phyloP scores from a whole-genome alignment of 2,329 filamentous ascomycete genomes.

The Trichocomaceae sp. region DNA sequence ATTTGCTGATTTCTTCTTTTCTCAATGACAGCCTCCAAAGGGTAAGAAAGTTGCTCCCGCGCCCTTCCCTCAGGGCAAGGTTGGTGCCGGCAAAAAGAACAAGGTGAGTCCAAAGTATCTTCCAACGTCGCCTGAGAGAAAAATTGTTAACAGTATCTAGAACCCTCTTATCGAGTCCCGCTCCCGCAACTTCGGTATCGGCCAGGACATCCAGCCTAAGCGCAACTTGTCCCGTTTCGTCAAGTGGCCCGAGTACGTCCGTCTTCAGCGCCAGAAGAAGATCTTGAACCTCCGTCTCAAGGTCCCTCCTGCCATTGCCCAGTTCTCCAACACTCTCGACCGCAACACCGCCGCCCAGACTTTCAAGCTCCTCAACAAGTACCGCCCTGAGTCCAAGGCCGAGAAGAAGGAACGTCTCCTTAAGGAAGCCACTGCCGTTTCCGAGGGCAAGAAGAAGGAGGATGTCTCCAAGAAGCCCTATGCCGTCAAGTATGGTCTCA shows the following conservation, averaged over 20 bases:
- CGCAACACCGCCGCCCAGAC: constrained; percentile 93
- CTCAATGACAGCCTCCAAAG: constrained; percentile 99
- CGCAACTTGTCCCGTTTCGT: constrained; percentile 98
- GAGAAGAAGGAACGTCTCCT: constrained; percentile 99
- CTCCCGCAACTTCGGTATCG: constrained; percentile 94
- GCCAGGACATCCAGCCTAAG: constrained; percentile 95
- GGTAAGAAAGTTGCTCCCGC: constrained; percentile 98
- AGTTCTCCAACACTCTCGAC: constrained; percentile 97
- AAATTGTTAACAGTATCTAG: constrained; percentile 42
- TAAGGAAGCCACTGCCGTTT: constrained; percentile 95
- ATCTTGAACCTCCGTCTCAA: constrained; percentile 98
- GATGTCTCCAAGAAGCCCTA: constrained; percentile 99
- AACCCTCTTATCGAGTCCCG: constrained; percentile 99
- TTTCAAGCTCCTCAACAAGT: constrained; percentile 99
- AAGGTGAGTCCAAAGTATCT: constrained; percentile 64
- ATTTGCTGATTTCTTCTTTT: constrained; percentile 87
- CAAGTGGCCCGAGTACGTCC: constrained; percentile 99
- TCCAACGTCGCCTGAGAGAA: constrained; percentile 8
- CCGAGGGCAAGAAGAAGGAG: constrained; percentile 99
- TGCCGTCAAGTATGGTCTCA: constrained; percentile 98
- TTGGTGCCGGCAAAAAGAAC: constrained; percentile 81
- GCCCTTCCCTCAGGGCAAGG: constrained; percentile 93
- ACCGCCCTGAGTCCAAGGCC: constrained; percentile 96
- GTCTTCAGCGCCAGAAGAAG: constrained; percentile 90
- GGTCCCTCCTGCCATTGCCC: constrained; percentile 92